These are phyloP conservation scores for Talaromyces wortmannii DNA, from an alignment of 495 filamentous ascomycete species.

Conservation along the genomic window DNA sequence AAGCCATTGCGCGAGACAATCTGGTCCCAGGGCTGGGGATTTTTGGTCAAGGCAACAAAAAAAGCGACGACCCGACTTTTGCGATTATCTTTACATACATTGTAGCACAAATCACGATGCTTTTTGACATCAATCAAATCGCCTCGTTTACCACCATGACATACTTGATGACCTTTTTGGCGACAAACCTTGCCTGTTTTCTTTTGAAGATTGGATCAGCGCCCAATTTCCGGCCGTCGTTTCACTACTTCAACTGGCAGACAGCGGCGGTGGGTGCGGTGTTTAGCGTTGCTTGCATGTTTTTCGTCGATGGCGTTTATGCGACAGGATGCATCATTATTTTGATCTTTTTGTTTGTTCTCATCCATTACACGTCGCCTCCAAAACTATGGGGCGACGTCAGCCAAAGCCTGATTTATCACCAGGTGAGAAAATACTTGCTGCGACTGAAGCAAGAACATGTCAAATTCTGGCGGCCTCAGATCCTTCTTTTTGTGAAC, in stretches of 20 bases:
- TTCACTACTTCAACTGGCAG: slow-evolving; percentile 83
- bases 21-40: slow-evolving; percentile 68
- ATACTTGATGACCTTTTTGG: slow-evolving; percentile 60
- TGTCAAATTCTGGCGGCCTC: slow-evolving; percentile 88
- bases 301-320: slow-evolving; percentile 82
- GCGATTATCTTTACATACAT: slow-evolving; percentile 74
- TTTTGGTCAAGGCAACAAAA: slow-evolving; percentile 70
- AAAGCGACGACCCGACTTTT: slow-evolving; percentile 67
- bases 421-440: slow-evolving; percentile 85
- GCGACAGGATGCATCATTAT: slow-evolving; percentile 69
- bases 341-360: slow-evolving; percentile 66
- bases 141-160: slow-evolving; percentile 86
- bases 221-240: slow-evolving; percentile 82
- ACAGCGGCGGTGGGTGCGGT: slow-evolving; percentile 70
- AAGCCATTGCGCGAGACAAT: slow-evolving; percentile 75
- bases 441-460: slow-evolving; percentile 78
- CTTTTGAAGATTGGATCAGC: slow-evolving; percentile 88
- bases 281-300: slow-evolving; percentile 73
- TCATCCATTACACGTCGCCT: slow-evolving; percentile 79
- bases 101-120: slow-evolving; percentile 72
- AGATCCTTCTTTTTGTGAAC: slow-evolving; percentile 78
- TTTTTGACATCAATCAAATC: slow-evolving; percentile 82
- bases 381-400: slow-evolving; percentile 90
- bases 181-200: slow-evolving; percentile 81
- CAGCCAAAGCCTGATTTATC: slow-evolving; percentile 82